Base-by-base conservation (phyloP, 164 flowering plant genomes). In the Tetracentron sinense region DNA sequence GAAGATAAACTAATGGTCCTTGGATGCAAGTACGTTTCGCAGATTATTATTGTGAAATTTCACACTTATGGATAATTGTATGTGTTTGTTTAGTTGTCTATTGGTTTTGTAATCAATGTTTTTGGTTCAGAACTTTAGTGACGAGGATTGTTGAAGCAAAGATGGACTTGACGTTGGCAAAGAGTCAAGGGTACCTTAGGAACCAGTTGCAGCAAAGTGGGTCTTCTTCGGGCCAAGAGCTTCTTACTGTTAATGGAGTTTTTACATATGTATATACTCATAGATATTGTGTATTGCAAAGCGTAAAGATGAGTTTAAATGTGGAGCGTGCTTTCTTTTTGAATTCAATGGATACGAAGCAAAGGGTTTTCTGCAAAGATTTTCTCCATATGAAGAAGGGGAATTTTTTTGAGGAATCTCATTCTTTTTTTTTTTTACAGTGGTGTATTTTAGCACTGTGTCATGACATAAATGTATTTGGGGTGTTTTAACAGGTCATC, bases 161-260 rank as follows among this genome's bases (percentile, higher is more conserved):
- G 78, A 95, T 86, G 98, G 99, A 95, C 25, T 75, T 95, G 70
- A 92, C 97, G 0, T 73, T 81, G 64, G 97, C 97, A 6, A 95
- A 86, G 82, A 95, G 97, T 78, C 92, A 79, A 75, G 98, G 96
- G 28, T 92, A 72, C 69, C 85, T 92, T 20, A 79, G 75, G 72
- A 80, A 76, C 74, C 81, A 81, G 46, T 53, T 77, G 66, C 73
- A 63, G 52, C 74, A 75, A 69, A 77, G 72, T 75, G 84, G 70
- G 14, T 65, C 86, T 65, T 68, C 80, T 25, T 78, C 90, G 21
- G 73, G 69, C 15, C 69, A 77, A 54, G 86, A 75, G 73, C 74
- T 82, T 61, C 92, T 95, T 66, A 96, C 99, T 65, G 96, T 95
- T 56, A 85, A 92, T 75, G 99, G 99, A 60, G 88, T 95, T 77